A percentile compares a stretch with the other conserved stretches of the same genome.
Conservation (phyloP, 768 basidiomycete genomes). For the Roridomyces roridus region DNA sequence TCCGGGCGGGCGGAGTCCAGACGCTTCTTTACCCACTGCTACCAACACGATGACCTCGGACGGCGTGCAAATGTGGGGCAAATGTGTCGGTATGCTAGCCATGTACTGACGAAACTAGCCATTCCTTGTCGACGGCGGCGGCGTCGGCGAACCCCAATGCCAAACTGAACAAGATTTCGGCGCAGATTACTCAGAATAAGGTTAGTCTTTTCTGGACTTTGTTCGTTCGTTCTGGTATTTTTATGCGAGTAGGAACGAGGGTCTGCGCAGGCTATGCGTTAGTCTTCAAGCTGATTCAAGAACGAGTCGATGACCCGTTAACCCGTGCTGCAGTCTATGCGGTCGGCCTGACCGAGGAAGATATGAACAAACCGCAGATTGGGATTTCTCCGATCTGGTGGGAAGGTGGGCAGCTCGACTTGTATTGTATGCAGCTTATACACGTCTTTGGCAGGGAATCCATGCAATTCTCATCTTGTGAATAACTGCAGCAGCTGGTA, state of each 20-base stretch:
- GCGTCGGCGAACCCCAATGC: constrained; percentile 31
- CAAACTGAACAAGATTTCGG: constrained; percentile 77
- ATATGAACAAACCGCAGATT: constrained; percentile 90
- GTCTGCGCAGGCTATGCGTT: constrained; percentile 88
- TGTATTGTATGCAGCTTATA: neutral
- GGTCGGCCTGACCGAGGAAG: constrained; percentile 75
- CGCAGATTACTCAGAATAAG: constrained; percentile 79
- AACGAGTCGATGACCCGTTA: too few relatives aligned
- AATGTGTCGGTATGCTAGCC: neutral
- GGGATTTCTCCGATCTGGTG: constrained; percentile 92
- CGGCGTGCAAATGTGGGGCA: constrained; percentile 64
- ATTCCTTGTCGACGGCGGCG: constrained; percentile 44
- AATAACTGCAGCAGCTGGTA: too few relatives aligned
- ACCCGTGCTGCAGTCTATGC: constrained; percentile 65
- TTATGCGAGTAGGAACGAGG: constrained; percentile 69
- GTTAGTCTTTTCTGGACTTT: constrained; percentile 28
- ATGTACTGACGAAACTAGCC: constrained; percentile 35
- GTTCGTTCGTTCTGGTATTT: constrained; percentile 8
- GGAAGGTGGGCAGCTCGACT: constrained; percentile 66
- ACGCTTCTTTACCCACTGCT: neutral
- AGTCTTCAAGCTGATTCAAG: constrained; percentile 33
- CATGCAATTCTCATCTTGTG: constrained; percentile 85
- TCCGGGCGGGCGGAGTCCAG: too few relatives aligned
- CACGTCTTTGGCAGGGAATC: constrained; percentile 61
- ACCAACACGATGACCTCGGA: constrained; percentile 49